Conservation (phyloP, 495 filamentous ascomycete genomes). For the Tuber borchii region DNA sequence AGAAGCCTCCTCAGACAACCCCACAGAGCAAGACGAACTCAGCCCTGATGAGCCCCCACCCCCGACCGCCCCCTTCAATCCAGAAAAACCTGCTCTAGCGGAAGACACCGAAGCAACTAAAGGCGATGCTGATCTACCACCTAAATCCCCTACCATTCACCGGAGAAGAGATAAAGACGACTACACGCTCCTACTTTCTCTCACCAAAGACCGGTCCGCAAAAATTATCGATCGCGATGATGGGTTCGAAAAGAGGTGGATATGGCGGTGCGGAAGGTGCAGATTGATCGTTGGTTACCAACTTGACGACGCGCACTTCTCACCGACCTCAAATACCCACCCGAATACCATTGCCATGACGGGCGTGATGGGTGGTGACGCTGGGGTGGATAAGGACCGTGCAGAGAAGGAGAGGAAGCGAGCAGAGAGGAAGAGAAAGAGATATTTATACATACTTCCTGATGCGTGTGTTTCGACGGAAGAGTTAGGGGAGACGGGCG, state of each 20-base stretch:
- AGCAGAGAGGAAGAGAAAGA: conserved; percentile 40
- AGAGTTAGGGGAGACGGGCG: conserved; percentile 40
- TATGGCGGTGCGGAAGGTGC: conserved; percentile 60
- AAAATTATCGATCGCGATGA: conserved; percentile 57
- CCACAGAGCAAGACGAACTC: neutral
- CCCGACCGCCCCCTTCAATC: conserved; percentile 13
- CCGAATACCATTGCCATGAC: conserved; percentile 6
- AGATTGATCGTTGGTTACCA: conserved; percentile 59
- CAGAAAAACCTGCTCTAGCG: conserved; percentile 8
- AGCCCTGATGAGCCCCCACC: conserved; percentile 11
- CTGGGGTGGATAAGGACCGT: conserved; percentile 29
- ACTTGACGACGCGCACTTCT: conserved; percentile 46
- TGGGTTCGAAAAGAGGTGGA: conserved; percentile 65
- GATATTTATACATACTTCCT: conserved; percentile 58
- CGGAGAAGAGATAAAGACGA: conserved; percentile 26
- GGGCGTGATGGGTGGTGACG: conserved; percentile 32
- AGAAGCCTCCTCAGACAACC: neutral
- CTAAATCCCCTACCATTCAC: conserved; percentile 1
- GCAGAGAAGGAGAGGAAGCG: conserved; percentile 38
- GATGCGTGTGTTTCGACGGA: conserved; percentile 52
- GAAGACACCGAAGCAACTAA: conserved; percentile 19
- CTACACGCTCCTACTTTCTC: conserved; percentile 40
- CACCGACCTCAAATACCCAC: conserved; percentile 16
- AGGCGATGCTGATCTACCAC: conserved; percentile 14
- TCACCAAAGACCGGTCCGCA: conserved; percentile 47